Percentiles rank a stretch among this genome's conserved stretches.
Conservation (phyloP, 768 basidiomycete genomes). For the Mycena filopes region DNA sequence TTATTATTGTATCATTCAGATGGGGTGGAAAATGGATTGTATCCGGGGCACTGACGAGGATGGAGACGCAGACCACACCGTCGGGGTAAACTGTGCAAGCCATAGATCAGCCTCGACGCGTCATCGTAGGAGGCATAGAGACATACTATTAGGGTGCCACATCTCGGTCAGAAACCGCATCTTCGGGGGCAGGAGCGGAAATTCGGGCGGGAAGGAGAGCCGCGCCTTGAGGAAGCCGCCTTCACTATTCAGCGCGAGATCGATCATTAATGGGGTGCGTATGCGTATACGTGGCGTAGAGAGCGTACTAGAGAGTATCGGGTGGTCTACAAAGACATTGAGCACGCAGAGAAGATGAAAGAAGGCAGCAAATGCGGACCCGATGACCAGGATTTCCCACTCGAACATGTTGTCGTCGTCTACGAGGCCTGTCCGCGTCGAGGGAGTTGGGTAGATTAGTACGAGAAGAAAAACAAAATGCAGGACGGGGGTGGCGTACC, state of each 20-base stretch:
- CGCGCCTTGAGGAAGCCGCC: slow-evolving; percentile 96
- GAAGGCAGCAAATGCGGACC: slow-evolving; percentile 67
- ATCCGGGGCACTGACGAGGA: slow-evolving; percentile 67
- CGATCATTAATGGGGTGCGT: slow-evolving; percentile 30
- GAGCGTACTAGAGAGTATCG: slow-evolving; percentile 89
- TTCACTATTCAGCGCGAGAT: slow-evolving; percentile 71
- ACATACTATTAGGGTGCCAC: slow-evolving; percentile 97
- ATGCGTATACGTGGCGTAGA: background rate
- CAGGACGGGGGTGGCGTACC: too few relatives aligned
- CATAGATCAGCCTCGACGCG: slow-evolving; percentile 13
- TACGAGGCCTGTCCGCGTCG: slow-evolving; percentile 89
- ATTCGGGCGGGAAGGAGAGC: slow-evolving; percentile 90
- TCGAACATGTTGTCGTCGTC: slow-evolving; percentile 95
- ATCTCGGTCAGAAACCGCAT: slow-evolving; percentile 96
- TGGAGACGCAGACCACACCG: slow-evolving; percentile 95
- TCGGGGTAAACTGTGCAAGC: slow-evolving; percentile 83
- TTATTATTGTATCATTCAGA: slow-evolving; percentile 21
- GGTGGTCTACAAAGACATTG: slow-evolving; percentile 69
- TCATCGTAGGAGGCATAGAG: background rate
- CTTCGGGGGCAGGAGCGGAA: slow-evolving; percentile 91
- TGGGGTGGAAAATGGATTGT: slow-evolving; percentile 6
- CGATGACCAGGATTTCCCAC: slow-evolving; percentile 97
- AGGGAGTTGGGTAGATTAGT: too few relatives aligned
- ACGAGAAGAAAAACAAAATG: too few relatives aligned
- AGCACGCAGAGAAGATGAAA: slow-evolving; percentile 26